Base-by-base conservation (phyloP, 345 rosid genomes). In the Garcia nutans region DNA sequence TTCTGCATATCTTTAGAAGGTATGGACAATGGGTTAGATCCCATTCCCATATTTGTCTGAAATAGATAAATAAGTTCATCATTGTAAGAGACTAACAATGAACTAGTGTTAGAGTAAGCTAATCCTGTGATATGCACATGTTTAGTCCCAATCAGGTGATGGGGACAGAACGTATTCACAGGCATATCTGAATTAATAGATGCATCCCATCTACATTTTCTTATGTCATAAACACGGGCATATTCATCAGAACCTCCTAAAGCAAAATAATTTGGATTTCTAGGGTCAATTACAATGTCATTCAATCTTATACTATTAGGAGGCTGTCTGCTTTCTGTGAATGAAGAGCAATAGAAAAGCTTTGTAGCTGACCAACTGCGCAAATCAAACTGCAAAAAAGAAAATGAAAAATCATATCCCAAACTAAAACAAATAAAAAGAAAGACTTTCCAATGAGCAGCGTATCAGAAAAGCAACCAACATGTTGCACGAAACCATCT, bases 401-500 rank as follows among this genome's bases (percentile, higher is more conserved):
- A 62, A 71, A 65, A 22, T 37, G 47, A 47, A 77, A 50, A 68
- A 44, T 69, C 55, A 70, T 78, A 65, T 73, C 41, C 55, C 66
- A 67, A 52, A 71, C 44, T 7, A 72, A 76, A 57, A 57, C 6
- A 70, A 49, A n/a, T 5, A 37, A 50, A 68, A 13, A 24, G 54
- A 77, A 56, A 57, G 52, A 45, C 28, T 47, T 58, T 33, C 56
- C 37, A 41, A 68, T 41, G 24, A 57, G 56, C 22, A 61, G 16
- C 44, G 70, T 65, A 31, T 11, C 65, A 19, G 23, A 24, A 79
- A 70, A 37, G 61, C 60, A 82, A 82, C 88, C 56, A 77, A 89
- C 93, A 77, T 86, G 91, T 83, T 85, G 91, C 74, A 87, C 87
- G 68, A 86, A 77, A 78, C 93, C 93, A 85, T 89, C 89, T 81